A percentile compares a stretch with the other conserved stretches of the same genome.
phyloP scores from a whole-genome alignment of 352 stramenopile genomes.

The Blastocystis sp. region DNA sequence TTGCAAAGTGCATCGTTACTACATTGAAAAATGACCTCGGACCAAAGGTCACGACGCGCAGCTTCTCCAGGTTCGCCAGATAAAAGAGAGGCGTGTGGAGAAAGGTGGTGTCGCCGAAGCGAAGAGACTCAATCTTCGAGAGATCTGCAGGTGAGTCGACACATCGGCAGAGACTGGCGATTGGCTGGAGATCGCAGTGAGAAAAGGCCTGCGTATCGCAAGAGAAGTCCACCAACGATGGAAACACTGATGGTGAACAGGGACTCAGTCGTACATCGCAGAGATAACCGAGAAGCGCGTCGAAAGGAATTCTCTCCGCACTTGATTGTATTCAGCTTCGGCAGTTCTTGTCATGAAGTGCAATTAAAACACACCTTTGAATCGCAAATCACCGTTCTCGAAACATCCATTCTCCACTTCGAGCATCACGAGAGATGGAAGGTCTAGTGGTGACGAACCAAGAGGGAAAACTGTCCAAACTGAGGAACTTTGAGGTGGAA shows the following conservation, averaged over 20 bases:
- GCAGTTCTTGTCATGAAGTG: background rate
- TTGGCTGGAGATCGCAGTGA: background rate
- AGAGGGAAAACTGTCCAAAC: background rate
- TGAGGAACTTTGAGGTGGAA: background rate
- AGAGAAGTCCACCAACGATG: conserved; percentile 30
- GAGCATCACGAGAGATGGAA: background rate
- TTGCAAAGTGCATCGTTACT: conserved; percentile 13
- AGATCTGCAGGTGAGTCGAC: background rate
- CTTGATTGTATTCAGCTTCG: conserved; percentile 10
- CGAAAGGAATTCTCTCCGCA: background rate
- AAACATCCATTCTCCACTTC: conserved; percentile 1
- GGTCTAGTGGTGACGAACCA: background rate
- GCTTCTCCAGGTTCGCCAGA: background rate
- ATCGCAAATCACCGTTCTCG: conserved; percentile 25
- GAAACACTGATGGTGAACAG: background rate
- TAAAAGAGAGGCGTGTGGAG: background rate
- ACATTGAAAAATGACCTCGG: background rate
- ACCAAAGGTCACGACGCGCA: background rate
- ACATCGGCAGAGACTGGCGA: background rate
- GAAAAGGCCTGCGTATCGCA: background rate
- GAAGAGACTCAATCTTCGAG: background rate
- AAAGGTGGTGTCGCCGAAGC: background rate
- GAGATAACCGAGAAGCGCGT: background rate
- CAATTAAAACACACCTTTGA: background rate
- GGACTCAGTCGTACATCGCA: background rate